Base-by-base conservation (phyloP, 306 rosid species). In the Lathyrus tuberosus region DNA sequence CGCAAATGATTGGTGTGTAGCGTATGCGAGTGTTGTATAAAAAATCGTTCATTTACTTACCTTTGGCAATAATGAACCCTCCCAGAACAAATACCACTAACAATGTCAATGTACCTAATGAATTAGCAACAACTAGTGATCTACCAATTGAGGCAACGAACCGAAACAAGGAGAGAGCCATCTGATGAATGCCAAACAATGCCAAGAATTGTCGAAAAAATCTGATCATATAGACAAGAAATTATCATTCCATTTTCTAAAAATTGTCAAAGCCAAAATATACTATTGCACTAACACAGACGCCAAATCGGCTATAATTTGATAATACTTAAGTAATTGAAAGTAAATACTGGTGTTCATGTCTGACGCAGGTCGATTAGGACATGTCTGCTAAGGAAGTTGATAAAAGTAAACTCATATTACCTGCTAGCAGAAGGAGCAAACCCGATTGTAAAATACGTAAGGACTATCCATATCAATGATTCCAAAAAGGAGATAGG, bases 341-440 rank as follows among this genome's bases (percentile, higher is more conserved):
- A 4, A 11, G 48, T 42, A 42, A 42, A 4, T 42, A 42, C 15
- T 12, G 38, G 2, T 5, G 9, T 33, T 33, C 7, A 4, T 42
- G 48, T 42, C 48, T 11, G 48, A 42, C 48, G 9, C 38, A 6
- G 38, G 38, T 33, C 38, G 9, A 33, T 33, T 33, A 33, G 6
- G 38, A 2, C 6, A 44, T 8, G 18, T 13, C 16, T 13, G 1
- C n/a, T 13, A 42, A 12, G n/a, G 6, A 12, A 47, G 5, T 48
- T 48, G 24, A 48, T 16, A 8, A 54, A 52, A 37, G 35, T 1
- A 79, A 40, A 24, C 28, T 84, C 79, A 61, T 6, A 11, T 31
- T 77, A 92, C 98, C 98, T 84, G 73, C 67, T 73, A 60, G 89
- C 83, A 4, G 90, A 35, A 60, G 96, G 97, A 65, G 97, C 96